These are phyloP conservation scores for Trypanosoma platydactyli DNA, from an alignment of 208 protist species.

Conservation along the genomic window DNA sequence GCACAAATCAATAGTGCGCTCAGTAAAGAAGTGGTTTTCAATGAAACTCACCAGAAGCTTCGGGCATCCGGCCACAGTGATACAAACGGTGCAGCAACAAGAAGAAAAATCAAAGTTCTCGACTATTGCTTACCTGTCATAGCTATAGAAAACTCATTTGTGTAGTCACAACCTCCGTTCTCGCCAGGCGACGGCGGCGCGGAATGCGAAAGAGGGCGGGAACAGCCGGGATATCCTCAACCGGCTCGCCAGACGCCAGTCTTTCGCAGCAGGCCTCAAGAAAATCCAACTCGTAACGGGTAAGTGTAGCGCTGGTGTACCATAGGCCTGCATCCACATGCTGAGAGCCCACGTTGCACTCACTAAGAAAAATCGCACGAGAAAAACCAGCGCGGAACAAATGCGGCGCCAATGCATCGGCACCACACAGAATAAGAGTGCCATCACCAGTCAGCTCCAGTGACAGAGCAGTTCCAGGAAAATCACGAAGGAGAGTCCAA, in stretches of 20 bases:
- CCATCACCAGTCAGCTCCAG: slow-evolving; percentile 82
- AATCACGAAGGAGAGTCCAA: slow-evolving; percentile 69
- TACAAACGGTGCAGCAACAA: slow-evolving; percentile 2
- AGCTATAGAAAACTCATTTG: slow-evolving; percentile 16
- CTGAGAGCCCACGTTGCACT: not conserved
- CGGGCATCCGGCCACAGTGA: not conserved
- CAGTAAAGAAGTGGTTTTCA: not conserved
- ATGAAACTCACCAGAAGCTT: not conserved
- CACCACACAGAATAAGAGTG: slow-evolving; percentile 69
- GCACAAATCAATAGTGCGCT: not conserved
- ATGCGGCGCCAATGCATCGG: slow-evolving; percentile 69
- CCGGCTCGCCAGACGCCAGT: slow-evolving; percentile 48
- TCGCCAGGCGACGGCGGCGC: slow-evolving; percentile 33
- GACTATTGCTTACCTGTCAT: not conserved
- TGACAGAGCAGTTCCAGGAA: slow-evolving; percentile 40
- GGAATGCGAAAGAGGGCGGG: slow-evolving; percentile 78
- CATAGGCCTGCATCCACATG: slow-evolving; percentile 49
- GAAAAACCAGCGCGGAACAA: slow-evolving; percentile 74
- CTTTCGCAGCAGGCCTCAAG: slow-evolving; percentile 83
- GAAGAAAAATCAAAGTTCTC: slow-evolving; percentile 9
- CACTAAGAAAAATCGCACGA: slow-evolving; percentile 47
- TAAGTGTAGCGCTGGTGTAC: slow-evolving; percentile 55
- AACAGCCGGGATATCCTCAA: slow-evolving; percentile 53
- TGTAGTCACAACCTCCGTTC: not conserved
- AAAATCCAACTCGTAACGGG: slow-evolving; percentile 84